Percentiles rank a stretch among this genome's conserved stretches.
Evolutionary conservation across 306 rosid species (phyloP).

Genomic region (Vigna reflexopilosa): DNA sequence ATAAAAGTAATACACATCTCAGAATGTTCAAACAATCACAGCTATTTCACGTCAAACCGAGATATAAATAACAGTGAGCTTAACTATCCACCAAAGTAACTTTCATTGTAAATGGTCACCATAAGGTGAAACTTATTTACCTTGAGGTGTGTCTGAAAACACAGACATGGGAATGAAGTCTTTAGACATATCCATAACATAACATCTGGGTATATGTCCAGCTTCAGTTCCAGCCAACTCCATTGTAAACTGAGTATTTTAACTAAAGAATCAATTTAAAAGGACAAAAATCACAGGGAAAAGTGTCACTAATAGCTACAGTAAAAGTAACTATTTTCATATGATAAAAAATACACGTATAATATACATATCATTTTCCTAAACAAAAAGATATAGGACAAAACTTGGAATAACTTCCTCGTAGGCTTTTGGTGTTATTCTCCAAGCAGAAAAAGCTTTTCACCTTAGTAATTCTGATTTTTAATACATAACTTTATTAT

Average conservation of each 20-base stretch:
- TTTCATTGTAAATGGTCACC: constrained; percentile 2
- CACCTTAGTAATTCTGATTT: not conserved
- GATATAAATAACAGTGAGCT: constrained; percentile 5
- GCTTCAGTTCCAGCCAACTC: constrained; percentile 79
- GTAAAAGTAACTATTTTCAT: constrained; percentile 19
- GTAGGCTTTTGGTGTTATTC: too few relatives aligned
- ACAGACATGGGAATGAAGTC: constrained; percentile 81
- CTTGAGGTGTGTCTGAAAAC: constrained; percentile 81
- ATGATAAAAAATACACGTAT: not conserved
- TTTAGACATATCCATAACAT: constrained; percentile 70
- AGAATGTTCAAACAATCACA: constrained; percentile 12
- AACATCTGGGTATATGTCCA: constrained; percentile 64
- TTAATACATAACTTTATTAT: not conserved
- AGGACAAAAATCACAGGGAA: constrained; percentile 23
- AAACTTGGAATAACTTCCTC: not conserved
- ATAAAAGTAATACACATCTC: constrained; percentile 7
- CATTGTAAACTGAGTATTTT: constrained; percentile 77
- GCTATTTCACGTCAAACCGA: constrained; percentile 7
- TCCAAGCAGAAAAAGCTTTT: not conserved
- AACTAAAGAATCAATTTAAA: constrained; percentile 45
- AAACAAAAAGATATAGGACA: not conserved
- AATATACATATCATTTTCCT: not conserved
- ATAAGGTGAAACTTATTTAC: constrained; percentile 44
- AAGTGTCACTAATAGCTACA: constrained; percentile 29
- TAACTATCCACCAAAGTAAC: constrained; percentile 4